A percentile compares a stretch with the other conserved stretches of the same genome.
Evolutionary conservation across 805 yeast genomes (phyloP).

Genomic region (Cephaloascus fragrans): DNA sequence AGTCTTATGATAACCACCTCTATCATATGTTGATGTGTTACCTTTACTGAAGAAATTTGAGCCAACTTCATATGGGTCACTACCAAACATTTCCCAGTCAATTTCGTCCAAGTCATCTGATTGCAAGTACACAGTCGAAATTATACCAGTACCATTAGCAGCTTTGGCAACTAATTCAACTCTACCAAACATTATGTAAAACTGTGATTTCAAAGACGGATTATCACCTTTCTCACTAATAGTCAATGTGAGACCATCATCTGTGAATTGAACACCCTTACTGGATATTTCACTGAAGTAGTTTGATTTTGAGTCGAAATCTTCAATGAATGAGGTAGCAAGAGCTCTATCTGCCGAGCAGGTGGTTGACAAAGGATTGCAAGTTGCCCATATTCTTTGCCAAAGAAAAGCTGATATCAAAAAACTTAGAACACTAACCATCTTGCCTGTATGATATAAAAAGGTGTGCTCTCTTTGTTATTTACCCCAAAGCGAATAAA

Average conservation of each 20-base stretch:
- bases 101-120: constrained; percentile 83
- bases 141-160: constrained; percentile 73
- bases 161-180: constrained; percentile 65
- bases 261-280: constrained; percentile 21
- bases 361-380: constrained; percentile 16
- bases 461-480: no score
- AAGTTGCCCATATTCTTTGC: constrained; percentile 5
- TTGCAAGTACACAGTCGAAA: constrained; percentile 75
- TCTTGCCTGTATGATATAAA: no score
- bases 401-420: no score
- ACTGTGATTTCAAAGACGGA: constrained; percentile 69
- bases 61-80: constrained; percentile 66
- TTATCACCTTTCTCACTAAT: constrained; percentile 59
- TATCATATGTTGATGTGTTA: constrained; percentile 61
- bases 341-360: constrained; percentile 45
- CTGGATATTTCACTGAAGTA: constrained; percentile 35
- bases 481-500: no score
- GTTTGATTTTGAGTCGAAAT: constrained; percentile 37
- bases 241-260: constrained; percentile 52
- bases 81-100: constrained; percentile 83
- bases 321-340: constrained; percentile 41
- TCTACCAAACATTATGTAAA: constrained; percentile 84
- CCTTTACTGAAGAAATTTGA: constrained; percentile 80
- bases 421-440: no score
- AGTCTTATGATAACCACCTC: constrained; percentile 66